Evolutionary conservation across 192 early-diverging fungal species (phyloP).

Genomic region (Chytriomyces hyalinus): DNA sequence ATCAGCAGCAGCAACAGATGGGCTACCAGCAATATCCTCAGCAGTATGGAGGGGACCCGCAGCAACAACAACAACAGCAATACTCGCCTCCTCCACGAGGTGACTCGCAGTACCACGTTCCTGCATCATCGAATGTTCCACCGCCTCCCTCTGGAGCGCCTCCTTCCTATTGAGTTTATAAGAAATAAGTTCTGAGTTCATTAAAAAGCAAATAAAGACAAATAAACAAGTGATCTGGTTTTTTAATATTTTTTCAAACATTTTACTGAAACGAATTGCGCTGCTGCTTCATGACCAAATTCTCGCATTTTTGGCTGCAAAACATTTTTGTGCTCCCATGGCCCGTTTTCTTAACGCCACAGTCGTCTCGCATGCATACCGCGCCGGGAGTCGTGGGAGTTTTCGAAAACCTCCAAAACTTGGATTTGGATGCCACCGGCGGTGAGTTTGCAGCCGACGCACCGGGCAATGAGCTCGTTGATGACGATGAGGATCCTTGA

Average conservation of each 20-base stretch:
- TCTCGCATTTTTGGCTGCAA: slow-evolving; percentile 20
- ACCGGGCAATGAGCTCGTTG: no score
- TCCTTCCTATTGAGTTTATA: background rate
- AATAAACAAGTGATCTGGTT: no score
- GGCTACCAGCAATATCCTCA: background rate
- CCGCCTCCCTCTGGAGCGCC: slow-evolving; percentile 1
- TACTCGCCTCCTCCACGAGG: background rate
- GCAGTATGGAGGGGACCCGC: background rate
- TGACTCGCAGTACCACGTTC: background rate
- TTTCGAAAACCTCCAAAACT: background rate
- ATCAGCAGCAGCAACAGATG: background rate
- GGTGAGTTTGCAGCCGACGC: no score
- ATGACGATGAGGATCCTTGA: no score
- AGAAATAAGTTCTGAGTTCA: no score
- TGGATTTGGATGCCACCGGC: no score
- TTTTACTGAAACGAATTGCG: background rate
- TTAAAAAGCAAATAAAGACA: no score
- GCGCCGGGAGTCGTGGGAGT: background rate
- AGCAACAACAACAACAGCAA: background rate
- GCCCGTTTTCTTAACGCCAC: slow-evolving; percentile 17
- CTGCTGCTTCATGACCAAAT: slow-evolving; percentile 12
- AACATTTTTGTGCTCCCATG: slow-evolving; percentile 27
- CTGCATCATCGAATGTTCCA: background rate
- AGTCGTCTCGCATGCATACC: slow-evolving; percentile 10
- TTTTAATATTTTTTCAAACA: no score